Conservation (phyloP, 108 stramenopile species). For the Fragilaria crotonensis region DNA sequence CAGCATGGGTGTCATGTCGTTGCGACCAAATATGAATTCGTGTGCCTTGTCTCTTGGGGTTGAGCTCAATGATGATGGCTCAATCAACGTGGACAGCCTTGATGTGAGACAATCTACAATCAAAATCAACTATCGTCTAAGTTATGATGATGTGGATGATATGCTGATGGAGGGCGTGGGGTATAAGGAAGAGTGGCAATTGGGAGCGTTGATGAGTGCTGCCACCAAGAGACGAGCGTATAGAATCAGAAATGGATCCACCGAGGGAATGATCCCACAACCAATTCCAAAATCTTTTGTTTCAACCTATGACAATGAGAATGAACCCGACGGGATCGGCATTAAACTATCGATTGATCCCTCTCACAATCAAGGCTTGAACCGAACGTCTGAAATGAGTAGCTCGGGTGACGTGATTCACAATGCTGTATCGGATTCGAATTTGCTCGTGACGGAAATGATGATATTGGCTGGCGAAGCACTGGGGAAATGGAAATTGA, state of each 20-base stretch:
- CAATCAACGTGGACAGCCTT: constrained; percentile 42
- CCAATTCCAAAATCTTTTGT: constrained; percentile 58
- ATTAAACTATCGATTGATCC: constrained; percentile 49
- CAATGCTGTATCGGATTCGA: constrained; percentile 37
- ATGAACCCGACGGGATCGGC: constrained; percentile 23
- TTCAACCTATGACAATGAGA: constrained; percentile 19
- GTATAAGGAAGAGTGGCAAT: constrained; percentile 75
- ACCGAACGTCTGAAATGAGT: constrained; percentile 28
- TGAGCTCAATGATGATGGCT: constrained; percentile 59
- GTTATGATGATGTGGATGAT: constrained; percentile 78
- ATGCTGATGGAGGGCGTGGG: constrained; percentile 74
- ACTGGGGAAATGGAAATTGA: constrained; percentile 58
- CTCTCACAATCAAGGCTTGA: constrained; percentile 60
- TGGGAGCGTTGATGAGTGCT: constrained; percentile 58
- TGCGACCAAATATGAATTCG: constrained; percentile 35
- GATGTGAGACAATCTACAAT: constrained; percentile 54
- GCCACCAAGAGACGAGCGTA: constrained; percentile 48
- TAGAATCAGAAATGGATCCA: constrained; percentile 45
- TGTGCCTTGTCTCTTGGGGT: constrained; percentile 62
- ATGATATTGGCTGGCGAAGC: constrained; percentile 86
- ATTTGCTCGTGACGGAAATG: constrained; percentile 67
- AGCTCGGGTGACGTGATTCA: background rate
- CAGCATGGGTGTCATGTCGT: constrained; percentile 46
- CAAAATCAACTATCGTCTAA: constrained; percentile 59
- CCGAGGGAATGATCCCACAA: constrained; percentile 53